Percentiles rank a stretch among this genome's conserved stretches.
These are phyloP conservation scores for Tremella yokohamensis DNA, from an alignment of 768 basidiomycete genomes.

Conservation along the genomic window DNA sequence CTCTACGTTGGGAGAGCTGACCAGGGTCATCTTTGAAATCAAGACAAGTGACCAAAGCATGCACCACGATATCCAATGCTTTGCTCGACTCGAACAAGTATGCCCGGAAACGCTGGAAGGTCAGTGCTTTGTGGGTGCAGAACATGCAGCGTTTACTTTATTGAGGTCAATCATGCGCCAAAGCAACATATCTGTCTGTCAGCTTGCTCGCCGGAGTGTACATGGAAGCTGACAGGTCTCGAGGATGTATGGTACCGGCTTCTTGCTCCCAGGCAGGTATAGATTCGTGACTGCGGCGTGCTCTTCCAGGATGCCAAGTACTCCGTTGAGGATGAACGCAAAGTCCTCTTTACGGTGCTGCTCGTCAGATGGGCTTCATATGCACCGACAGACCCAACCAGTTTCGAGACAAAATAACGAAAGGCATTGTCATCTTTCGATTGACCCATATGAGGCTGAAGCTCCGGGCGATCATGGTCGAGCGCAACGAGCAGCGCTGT, in stretches of 20 bases:
- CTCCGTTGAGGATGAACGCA: conserved; percentile 72
- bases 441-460: conserved; percentile 31
- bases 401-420: conserved; percentile 82
- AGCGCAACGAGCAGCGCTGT: conserved; percentile 63
- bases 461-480: conserved; percentile 43
- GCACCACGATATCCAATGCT: conserved; percentile 70
- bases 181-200: conserved; percentile 53
- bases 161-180: conserved; percentile 93
- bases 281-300: conserved; percentile 71
- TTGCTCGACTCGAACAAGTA: conserved; percentile 76
- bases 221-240: conserved; percentile 64
- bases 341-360: conserved; percentile 91
- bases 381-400: conserved; percentile 56
- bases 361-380: conserved; percentile 12
- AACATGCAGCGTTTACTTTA: conserved; percentile 60
- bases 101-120: conserved; percentile 79
- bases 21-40: conserved; percentile 93
- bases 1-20: conserved; percentile 52
- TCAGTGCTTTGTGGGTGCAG: not conserved
- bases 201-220: conserved; percentile 3
- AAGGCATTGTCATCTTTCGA: conserved; percentile 66
- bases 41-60: conserved; percentile 73
- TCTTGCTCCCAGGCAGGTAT: conserved; percentile 78
- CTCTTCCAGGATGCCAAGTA: conserved; percentile 57
- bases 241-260: conserved; percentile 72